Conservation (phyloP, 805 yeast species). For the Starmerella stigmatis region DNA sequence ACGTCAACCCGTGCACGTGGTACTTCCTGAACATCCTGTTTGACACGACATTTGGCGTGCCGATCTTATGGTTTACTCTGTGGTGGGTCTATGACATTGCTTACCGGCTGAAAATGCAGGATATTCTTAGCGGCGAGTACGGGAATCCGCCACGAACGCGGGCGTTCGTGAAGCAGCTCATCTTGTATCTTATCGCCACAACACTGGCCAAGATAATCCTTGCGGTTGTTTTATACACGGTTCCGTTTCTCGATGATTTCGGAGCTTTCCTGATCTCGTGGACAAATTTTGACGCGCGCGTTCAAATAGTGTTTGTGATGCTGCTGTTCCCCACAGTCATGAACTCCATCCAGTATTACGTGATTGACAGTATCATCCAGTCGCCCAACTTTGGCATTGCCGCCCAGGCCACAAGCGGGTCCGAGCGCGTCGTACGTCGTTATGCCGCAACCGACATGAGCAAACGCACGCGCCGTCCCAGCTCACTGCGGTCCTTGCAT, state of each 20-base stretch:
- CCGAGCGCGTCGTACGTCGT: slow-evolving; percentile 7
- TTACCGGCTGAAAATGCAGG: slow-evolving; percentile 35
- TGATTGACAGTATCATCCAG: slow-evolving; percentile 51
- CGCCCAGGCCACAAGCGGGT: background rate
- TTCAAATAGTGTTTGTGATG: slow-evolving; percentile 81
- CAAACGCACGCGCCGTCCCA: slow-evolving; percentile 8
- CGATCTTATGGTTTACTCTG: slow-evolving; percentile 55
- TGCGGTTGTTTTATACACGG: slow-evolving; percentile 45
- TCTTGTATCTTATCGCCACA: slow-evolving; percentile 55
- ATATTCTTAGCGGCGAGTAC: slow-evolving; percentile 45
- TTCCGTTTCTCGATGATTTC: slow-evolving; percentile 57
- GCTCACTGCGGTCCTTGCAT: slow-evolving; percentile 1
- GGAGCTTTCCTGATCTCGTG: slow-evolving; percentile 73
- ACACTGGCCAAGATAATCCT: slow-evolving; percentile 52
- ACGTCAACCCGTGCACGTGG: slow-evolving; percentile 82
- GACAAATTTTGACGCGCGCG: slow-evolving; percentile 60
- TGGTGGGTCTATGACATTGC: slow-evolving; percentile 34
- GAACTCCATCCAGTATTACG: slow-evolving; percentile 42
- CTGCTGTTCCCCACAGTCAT: slow-evolving; percentile 40
- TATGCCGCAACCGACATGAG: slow-evolving; percentile 17
- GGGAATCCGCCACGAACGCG: slow-evolving; percentile 54
- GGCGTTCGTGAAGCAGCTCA: slow-evolving; percentile 62
- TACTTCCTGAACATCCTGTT: slow-evolving; percentile 78
- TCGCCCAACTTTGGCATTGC: slow-evolving; percentile 34
- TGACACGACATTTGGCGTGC: slow-evolving; percentile 92